A percentile compares a stretch with the other conserved stretches of the same genome.
These are phyloP conservation scores for Colletotrichum lentis DNA, from an alignment of 2,329 filamentous ascomycete genomes.

Conservation along the genomic window DNA sequence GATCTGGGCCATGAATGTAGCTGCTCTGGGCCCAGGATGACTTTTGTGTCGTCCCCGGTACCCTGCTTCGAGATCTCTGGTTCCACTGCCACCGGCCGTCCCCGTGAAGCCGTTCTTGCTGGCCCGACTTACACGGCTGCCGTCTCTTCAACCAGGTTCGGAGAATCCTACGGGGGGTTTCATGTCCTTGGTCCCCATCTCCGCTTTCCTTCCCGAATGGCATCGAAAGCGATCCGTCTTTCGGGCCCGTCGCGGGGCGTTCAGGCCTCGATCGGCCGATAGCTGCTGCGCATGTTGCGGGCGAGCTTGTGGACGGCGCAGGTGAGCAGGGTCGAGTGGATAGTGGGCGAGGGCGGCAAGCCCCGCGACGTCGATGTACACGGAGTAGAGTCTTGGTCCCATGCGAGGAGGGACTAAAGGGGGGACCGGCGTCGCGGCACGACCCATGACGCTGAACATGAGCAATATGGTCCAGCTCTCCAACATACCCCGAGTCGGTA, in stretches of 20 bases:
- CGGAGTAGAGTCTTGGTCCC: too few relatives aligned
- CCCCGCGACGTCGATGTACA: too few relatives aligned
- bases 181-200: too few relatives aligned
- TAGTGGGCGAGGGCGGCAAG: too few relatives aligned
- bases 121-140: background rate
- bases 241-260: too few relatives aligned
- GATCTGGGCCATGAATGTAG: background rate
- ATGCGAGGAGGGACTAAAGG: too few relatives aligned
- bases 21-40: background rate
- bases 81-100: background rate
- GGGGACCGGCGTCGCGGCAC: constrained; percentile 39
- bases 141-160: background rate
- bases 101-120: background rate
- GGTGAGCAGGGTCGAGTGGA: too few relatives aligned
- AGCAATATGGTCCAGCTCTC: constrained; percentile 48
- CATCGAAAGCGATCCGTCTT: too few relatives aligned
- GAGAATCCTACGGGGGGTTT: background rate
- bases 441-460: constrained; percentile 54
- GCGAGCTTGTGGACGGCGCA: too few relatives aligned
- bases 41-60: background rate
- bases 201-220: too few relatives aligned
- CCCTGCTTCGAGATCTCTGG: background rate
- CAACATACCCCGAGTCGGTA: constrained; percentile 41
- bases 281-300: too few relatives aligned
- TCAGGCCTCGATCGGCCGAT: too few relatives aligned